These are phyloP conservation scores for Borealophlyctis nickersoniae DNA, from an alignment of 192 early-diverging fungal genomes.

Conservation along the genomic window DNA sequence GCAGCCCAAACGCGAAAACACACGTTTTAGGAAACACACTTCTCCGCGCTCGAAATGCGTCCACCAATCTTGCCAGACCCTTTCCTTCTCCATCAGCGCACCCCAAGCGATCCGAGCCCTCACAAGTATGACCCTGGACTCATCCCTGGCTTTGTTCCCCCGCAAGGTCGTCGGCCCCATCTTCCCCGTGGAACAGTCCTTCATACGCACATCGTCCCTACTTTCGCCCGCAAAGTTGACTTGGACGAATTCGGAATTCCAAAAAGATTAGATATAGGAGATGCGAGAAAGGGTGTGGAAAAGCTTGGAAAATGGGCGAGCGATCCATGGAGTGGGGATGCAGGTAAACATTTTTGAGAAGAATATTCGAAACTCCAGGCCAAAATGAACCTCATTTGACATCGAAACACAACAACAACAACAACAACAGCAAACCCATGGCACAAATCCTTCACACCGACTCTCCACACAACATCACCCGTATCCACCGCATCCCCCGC, in stretches of 20 bases:
- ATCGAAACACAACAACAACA: no score
- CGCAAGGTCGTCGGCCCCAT: neutral
- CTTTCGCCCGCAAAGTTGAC: neutral
- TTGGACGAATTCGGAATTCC: neutral
- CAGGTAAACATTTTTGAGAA: no score
- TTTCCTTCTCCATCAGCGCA: neutral
- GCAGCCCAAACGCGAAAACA: no score
- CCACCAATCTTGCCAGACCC: neutral
- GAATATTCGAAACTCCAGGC: no score
- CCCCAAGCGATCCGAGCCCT: neutral
- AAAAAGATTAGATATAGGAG: no score
- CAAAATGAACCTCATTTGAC: no score
- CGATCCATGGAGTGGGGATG: neutral
- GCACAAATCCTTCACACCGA: neutral
- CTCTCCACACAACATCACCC: neutral
- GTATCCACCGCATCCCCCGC: neutral
- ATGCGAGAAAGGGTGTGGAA: no score
- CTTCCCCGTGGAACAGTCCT: neutral
- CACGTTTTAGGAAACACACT: no score
- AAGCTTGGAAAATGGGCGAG: neutral
- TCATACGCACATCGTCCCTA: neutral
- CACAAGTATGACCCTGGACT: neutral
- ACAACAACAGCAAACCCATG: conserved; percentile 1
- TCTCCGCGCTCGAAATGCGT: no score
- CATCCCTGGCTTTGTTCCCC: neutral